A percentile compares a stretch with the other conserved stretches of the same genome.
phyloP scores from a whole-genome alignment of 371 early-diverging fungal genomes.

The Mucor lusitanicus region DNA sequence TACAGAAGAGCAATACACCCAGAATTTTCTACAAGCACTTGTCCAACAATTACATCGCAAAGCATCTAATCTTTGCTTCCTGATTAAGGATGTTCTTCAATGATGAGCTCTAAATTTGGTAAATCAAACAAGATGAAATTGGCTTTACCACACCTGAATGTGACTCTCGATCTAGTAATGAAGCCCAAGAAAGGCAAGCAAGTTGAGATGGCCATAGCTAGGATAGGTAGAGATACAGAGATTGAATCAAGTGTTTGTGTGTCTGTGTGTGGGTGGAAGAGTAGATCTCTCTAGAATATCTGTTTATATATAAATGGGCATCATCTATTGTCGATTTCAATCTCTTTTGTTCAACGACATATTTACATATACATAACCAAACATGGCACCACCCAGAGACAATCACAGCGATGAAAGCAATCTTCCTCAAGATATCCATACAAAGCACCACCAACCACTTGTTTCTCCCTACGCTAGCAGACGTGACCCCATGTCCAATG shows the following conservation, averaged over 20 bases:
- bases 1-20: background rate
- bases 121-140: background rate
- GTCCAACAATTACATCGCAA: background rate
- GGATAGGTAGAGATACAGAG: background rate
- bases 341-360: background rate
- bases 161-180: constrained; percentile 7
- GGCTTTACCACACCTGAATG: background rate
- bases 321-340: background rate
- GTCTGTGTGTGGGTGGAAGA: too few relatives aligned
- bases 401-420: background rate
- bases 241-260: background rate
- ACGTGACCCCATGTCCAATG: constrained; percentile 79
- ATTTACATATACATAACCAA: background rate
- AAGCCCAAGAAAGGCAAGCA: constrained; percentile 7
- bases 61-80: background rate
- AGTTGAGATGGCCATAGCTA: constrained; percentile 3
- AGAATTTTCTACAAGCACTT: background rate
- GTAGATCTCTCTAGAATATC: too few relatives aligned
- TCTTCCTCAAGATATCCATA: background rate
- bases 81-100: background rate
- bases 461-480: constrained; percentile 59
- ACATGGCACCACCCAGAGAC: constrained; percentile 13
- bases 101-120: background rate
- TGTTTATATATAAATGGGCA: background rate
- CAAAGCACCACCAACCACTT: constrained; percentile 15